Base-by-base conservation (phyloP, 2,329 filamentous ascomycete species). In the Verticillium albo-atrum region DNA sequence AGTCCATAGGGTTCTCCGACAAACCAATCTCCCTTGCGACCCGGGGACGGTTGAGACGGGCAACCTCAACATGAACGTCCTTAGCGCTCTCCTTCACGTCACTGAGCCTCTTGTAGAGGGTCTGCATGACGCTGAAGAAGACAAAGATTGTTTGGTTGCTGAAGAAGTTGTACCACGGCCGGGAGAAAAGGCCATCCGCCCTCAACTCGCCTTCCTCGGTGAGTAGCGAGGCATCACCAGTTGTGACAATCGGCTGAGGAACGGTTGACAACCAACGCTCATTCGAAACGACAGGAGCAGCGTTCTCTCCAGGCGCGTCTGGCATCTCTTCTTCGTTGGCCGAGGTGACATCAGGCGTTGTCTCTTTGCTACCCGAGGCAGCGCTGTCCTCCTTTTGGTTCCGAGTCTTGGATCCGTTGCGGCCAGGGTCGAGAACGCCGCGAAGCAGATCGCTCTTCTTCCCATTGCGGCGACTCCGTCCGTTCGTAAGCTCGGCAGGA, bases 91-190 rank as follows among this genome's bases (percentile, higher is more conserved):
- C 82, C 77, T 98, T 98, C 73, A 98, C 86, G 62, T 90, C 89
- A 63, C 89, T 81, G 15, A 99, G 82, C 47, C 95, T 88, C 68
- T 88, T 86, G 75, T 97, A 98, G 5, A 99, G 79, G n/a, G 89
- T 90, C 70, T 97, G 87, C 72, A 99, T 95, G 62, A 97, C 88
- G 66, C 89, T 91, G 78, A 99, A 90, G 81, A 99, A 98, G 74
- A 95, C 93, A 71, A 92, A 97, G 61, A 99, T 89, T 3, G 89
- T 91, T 68, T 92, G 85, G 72, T 97, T 98, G 72, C 89, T 89
- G 77, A 96, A 99, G 71, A 98, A 86, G 71, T 94, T 94, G 78
- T 92, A 96, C 75, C 86, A 88, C 12, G 87, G 87, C 54, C 93
- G 90, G 65, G 83, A 82, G 75, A 95, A 96, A 60, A 90, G 88